A percentile compares a stretch with the other conserved stretches of the same genome.
These are phyloP conservation scores for Trypanosoma lewisi DNA, from an alignment of 208 protist species.

Conservation along the genomic window DNA sequence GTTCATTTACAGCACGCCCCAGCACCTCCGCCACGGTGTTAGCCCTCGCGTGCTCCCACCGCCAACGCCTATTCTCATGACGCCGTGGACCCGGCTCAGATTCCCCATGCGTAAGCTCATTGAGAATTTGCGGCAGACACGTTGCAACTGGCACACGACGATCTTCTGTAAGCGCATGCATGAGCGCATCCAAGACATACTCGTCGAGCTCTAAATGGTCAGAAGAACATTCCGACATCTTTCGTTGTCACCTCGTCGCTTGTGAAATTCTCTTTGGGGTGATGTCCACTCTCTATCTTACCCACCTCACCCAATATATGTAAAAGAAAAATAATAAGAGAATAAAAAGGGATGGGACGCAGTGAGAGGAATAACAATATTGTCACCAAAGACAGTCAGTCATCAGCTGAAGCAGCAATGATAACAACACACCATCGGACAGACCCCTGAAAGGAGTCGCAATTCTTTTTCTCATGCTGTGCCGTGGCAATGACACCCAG, in stretches of 20 bases:
- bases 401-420: no score
- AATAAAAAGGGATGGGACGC: neutral
- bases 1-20: neutral
- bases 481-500: no score
- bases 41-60: constrained; percentile 2
- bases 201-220: constrained; percentile 2
- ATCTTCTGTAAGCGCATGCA: constrained; percentile 13
- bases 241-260: no score
- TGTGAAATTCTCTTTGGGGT: no score
- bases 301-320: no score
- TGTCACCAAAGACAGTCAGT: no score
- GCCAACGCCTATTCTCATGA: neutral
- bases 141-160: neutral
- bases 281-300: no score
- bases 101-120: neutral
- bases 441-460: no score
- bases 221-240: neutral
- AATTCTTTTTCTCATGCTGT: no score
- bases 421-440: no score
- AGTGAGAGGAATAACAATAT: no score
- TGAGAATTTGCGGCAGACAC: constrained; percentile 12
- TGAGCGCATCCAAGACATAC: constrained; percentile 7
- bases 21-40: neutral
- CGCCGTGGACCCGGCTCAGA: neutral
- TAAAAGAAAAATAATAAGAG: neutral